phyloP scores from a whole-genome alignment of 1,284 basidiomycete genomes.

The Thelephora terrestris region DNA sequence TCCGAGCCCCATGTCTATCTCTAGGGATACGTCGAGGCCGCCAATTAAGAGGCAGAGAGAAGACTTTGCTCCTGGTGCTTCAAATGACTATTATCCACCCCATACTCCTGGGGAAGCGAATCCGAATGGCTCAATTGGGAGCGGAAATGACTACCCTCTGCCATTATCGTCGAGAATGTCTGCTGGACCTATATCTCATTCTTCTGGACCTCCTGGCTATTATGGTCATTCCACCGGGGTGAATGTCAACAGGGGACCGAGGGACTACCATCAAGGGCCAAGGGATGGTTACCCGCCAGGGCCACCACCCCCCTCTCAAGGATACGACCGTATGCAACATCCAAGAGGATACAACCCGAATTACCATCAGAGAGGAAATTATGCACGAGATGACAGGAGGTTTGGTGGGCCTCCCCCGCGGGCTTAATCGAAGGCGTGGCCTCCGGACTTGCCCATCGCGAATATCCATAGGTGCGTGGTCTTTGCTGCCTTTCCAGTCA shows the following conservation, averaged over 20 bases:
- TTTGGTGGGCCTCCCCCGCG: constrained; percentile 3
- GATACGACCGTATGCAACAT: constrained; percentile 13
- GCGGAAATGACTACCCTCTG: background rate
- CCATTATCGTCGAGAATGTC: background rate
- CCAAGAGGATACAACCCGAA: background rate
- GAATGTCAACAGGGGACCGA: constrained; percentile 7
- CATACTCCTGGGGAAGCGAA: constrained; percentile 4
- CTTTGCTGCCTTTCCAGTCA: too few relatives aligned
- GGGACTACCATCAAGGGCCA: constrained; percentile 14
- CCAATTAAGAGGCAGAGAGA: constrained; percentile 24
- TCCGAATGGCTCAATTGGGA: background rate
- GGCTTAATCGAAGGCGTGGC: too few relatives aligned
- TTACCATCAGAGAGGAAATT: constrained; percentile 7
- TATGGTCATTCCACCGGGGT: constrained; percentile 9
- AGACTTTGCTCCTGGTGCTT: constrained; percentile 14
- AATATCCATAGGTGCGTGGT: too few relatives aligned
- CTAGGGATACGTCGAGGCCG: constrained; percentile 20
- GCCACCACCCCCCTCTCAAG: constrained; percentile 14
- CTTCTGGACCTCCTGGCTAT: constrained; percentile 10
- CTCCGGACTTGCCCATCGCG: too few relatives aligned
- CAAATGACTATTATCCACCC: constrained; percentile 15
- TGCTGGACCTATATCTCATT: background rate
- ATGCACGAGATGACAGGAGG: constrained; percentile 18
- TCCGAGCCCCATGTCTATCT: constrained; percentile 18
- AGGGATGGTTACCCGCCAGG: constrained; percentile 15